Base-by-base conservation (phyloP, 2,329 filamentous ascomycete genomes). In the Plenodomus tracheiphilus region DNA sequence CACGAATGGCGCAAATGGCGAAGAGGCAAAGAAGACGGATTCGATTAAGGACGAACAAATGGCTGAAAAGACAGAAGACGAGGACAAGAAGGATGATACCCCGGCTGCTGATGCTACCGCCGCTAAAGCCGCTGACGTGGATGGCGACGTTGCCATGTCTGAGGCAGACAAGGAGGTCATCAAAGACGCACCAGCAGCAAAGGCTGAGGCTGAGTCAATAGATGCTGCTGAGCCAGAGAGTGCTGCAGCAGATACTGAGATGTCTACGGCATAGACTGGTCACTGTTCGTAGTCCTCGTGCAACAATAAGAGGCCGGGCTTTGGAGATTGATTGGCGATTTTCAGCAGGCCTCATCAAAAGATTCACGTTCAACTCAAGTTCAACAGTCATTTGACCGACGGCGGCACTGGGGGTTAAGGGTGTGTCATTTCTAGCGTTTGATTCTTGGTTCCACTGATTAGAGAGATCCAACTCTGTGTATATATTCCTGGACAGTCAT, bases 1-100 rank as follows among this genome's bases (percentile, higher is more conserved):
- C 28, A 66, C 68, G 16, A 73, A 73, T 28, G 69, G 70, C 17
- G 64, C 65, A 38, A 72, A 71, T 44, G 66, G 70, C 51, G 67
- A 69, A 21, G 67, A 68, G 35, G 71, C 74, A 41, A 70, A 74
- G 47, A 75, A 74, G 44, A 53, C 68, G n/a, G 67, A 74, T 42
- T 70, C 62, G 15, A 43, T 51, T 5, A 61, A 63, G 45, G 56
- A 56, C 2, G 58, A 58, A 9, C 49, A 70, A 38, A 71, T 71
- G 21, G 69, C 75, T 42, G 62, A 69, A 40, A 72, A 77, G 51
- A 65, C 63, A 36, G 32, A 39, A 30, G 61, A 66, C 40, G 58
- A 62, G 3, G 51, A 55, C 17, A 43, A 56, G 34, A 64, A 65
- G 40, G 56, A 59, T 1, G 55, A 61, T n/a, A 39, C 64, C 19